phyloP scores from a whole-genome alignment of 768 basidiomycete species.

The Leccinum uliginosum region DNA sequence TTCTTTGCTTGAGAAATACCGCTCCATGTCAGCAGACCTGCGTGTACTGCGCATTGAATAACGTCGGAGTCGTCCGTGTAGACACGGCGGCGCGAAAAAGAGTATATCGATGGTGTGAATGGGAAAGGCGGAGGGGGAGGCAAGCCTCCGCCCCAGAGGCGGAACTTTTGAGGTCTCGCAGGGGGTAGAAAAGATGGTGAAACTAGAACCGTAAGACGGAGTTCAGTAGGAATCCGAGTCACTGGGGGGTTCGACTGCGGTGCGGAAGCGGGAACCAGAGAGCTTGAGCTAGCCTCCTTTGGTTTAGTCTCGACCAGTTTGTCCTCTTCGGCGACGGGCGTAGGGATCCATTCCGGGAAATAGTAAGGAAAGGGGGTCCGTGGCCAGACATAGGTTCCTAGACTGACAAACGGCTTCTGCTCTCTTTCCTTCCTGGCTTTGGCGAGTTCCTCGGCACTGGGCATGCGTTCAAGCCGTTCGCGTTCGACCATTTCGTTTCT shows the following conservation, averaged over 20 bases:
- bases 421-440: slow-evolving; percentile 28
- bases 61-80: slow-evolving; percentile 80
- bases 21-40: slow-evolving; percentile 49
- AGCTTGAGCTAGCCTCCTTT: slow-evolving; percentile 25
- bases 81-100: slow-evolving; percentile 43
- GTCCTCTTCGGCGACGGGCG: slow-evolving; percentile 24
- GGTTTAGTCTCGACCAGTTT: slow-evolving; percentile 17
- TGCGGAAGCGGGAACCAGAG: slow-evolving; percentile 18
- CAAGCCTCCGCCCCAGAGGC: slow-evolving; percentile 70
- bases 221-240: slow-evolving; percentile 25
- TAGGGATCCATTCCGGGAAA: slow-evolving; percentile 32
- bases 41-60: slow-evolving; percentile 64
- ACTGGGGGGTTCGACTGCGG: slow-evolving; percentile 7
- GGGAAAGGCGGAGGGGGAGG: slow-evolving; percentile 38
- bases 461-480: slow-evolving; percentile 30
- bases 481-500: slow-evolving; percentile 28
- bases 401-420: slow-evolving; percentile 27
- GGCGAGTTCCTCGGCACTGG: slow-evolving; percentile 31
- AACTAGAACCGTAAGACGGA: slow-evolving; percentile 50
- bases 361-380: slow-evolving; percentile 32
- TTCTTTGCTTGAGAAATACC: slow-evolving; percentile 35
- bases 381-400: slow-evolving; percentile 30
- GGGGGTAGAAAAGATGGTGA: slow-evolving; percentile 56
- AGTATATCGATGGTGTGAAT: slow-evolving; percentile 21
- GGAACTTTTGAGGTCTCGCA: slow-evolving; percentile 47